A percentile compares a stretch with the other conserved stretches of the same genome.
Evolutionary conservation across 2,329 filamentous ascomycete genomes (phyloP).

Genomic region (Fusarium sp.): DNA sequence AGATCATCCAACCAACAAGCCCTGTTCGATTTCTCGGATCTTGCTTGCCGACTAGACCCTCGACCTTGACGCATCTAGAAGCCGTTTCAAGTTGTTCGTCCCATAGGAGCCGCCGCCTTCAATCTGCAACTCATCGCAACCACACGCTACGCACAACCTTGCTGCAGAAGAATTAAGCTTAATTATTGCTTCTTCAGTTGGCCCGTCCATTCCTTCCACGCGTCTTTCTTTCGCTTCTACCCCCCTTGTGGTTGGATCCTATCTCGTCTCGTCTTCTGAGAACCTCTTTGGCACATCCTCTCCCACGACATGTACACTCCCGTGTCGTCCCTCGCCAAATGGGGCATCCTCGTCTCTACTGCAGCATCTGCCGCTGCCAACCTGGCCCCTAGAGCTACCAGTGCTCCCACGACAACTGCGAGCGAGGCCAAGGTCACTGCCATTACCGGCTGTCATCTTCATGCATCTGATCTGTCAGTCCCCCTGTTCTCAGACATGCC

Average conservation of each 20-base stretch:
- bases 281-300: background rate
- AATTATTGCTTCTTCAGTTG: constrained; percentile 1
- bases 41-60: background rate
- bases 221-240: constrained; percentile 4
- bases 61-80: background rate
- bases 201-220: background rate
- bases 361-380: constrained; percentile 26
- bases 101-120: background rate
- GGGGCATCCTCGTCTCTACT: constrained; percentile 28
- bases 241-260: constrained; percentile 2
- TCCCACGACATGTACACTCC: constrained; percentile 24
- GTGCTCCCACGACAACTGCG: constrained; percentile 41
- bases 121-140: background rate
- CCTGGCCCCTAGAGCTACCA: constrained; percentile 47
- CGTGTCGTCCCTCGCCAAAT: constrained; percentile 28
- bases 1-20: background rate
- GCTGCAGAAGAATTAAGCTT: constrained; percentile 4
- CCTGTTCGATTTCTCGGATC: background rate
- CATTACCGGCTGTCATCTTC: constrained; percentile 55
- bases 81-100: background rate
- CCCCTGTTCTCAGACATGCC: background rate
- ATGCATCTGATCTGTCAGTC: constrained; percentile 53
- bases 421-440: constrained; percentile 46
- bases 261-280: background rate
- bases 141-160: background rate